phyloP scores from a whole-genome alignment of 116 monocot species.

The Papilionanthe hybrid region DNA sequence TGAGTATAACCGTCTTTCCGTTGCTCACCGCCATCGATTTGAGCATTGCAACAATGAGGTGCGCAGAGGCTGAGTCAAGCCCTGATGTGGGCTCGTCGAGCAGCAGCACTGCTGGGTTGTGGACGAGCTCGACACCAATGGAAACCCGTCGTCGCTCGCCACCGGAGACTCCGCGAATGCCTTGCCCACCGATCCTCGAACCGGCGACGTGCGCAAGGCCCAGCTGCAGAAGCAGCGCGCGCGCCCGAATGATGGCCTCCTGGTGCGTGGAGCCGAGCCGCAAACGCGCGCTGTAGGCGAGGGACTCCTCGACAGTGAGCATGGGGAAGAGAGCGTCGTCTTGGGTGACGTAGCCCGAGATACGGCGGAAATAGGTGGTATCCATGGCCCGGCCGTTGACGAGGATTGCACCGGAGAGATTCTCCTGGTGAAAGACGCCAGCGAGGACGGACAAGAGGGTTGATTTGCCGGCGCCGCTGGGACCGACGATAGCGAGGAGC shows the following conservation, averaged over 20 bases:
- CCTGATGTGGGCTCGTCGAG: conserved; percentile 98
- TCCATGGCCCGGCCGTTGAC: conserved; percentile 61
- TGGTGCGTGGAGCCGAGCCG: conserved; percentile 18
- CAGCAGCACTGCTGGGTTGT: conserved; percentile 73
- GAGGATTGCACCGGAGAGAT: conserved; percentile 40
- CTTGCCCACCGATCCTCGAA: conserved; percentile 27
- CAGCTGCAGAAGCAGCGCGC: conserved; percentile 47
- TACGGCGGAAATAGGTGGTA: conserved; percentile 42
- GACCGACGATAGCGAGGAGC: conserved; percentile 78
- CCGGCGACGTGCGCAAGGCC: conserved; percentile 51
- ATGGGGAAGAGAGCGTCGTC: conserved; percentile 82
- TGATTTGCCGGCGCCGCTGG: conserved; percentile 93
- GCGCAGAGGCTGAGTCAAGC: conserved; percentile 76
- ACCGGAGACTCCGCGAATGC: conserved; percentile 45
- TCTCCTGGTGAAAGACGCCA: conserved; percentile 31
- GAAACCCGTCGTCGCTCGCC: conserved; percentile 80
- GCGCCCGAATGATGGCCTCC: conserved; percentile 29
- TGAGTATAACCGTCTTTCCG: conserved; percentile 72
- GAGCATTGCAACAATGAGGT: conserved; percentile 54
- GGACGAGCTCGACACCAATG: conserved; percentile 86
- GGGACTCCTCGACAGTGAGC: conserved; percentile 75
- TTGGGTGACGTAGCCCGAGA: conserved; percentile 88
- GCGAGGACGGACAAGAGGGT: conserved; percentile 79
- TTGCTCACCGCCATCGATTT: conserved; percentile 58
- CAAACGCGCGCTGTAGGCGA: conserved; percentile 73